These are phyloP conservation scores for Domatiomyces globalis DNA, from an alignment of 2,329 filamentous ascomycete genomes.

Conservation along the genomic window DNA sequence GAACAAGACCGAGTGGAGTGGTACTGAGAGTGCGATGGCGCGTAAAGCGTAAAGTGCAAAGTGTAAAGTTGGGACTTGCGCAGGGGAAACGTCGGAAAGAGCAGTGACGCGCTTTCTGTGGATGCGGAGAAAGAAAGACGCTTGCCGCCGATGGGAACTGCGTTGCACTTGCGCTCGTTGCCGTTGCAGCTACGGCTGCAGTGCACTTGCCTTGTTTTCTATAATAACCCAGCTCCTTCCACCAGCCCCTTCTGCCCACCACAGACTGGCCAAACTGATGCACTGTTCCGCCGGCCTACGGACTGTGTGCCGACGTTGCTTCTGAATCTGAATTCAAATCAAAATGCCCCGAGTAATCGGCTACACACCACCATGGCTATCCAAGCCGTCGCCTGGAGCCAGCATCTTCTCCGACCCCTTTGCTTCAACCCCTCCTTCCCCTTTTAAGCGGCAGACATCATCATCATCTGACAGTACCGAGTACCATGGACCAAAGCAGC, in stretches of 20 bases:
- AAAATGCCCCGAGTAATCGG: conserved; percentile 73
- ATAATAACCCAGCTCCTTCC: not conserved
- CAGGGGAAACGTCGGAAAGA: not conserved
- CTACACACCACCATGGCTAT: conserved; percentile 79
- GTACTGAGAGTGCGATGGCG: conserved; percentile 2
- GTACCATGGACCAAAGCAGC: conserved; percentile 36
- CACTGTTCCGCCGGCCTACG: no score
- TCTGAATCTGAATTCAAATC: conserved; percentile 1
- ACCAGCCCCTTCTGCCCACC: not conserved
- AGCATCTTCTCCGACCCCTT: conserved; percentile 52
- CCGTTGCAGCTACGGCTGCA: conserved; percentile 2
- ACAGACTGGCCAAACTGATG: not conserved
- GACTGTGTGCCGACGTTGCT: not conserved
- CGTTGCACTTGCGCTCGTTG: not conserved
- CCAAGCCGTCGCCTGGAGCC: conserved; percentile 60
- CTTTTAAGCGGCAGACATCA: conserved; percentile 14
- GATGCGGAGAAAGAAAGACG: not conserved
- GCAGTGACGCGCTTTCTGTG: not conserved
- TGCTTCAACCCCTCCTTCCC: conserved; percentile 31
- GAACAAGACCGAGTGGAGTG: not conserved
- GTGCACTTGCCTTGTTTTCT: not conserved
- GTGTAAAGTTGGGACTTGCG: not conserved
- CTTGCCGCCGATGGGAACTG: not conserved
- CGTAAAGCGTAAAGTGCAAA: conserved; percentile 1
- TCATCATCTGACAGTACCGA: conserved; percentile 22